These are phyloP conservation scores for Tubosaeta brunneosetosa DNA, from an alignment of 768 basidiomycete genomes.

Conservation along the genomic window DNA sequence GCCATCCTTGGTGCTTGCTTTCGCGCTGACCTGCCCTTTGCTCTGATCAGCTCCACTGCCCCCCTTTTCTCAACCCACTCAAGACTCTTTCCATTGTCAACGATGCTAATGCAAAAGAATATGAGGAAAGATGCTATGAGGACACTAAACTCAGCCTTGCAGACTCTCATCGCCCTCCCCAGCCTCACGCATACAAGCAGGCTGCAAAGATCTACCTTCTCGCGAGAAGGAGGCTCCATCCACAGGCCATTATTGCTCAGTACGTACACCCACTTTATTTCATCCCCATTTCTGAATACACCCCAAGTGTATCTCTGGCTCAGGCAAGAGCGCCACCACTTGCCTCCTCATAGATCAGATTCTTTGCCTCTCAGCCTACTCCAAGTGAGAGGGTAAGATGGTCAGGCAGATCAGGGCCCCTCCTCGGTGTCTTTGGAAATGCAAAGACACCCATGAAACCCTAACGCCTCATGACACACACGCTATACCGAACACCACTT, in stretches of 20 bases:
- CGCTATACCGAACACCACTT: constrained; percentile 62
- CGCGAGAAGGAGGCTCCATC: constrained; percentile 50
- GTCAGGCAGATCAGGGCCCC: constrained; percentile 51
- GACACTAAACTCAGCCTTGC: constrained; percentile 42
- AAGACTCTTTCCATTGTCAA: constrained; percentile 52
- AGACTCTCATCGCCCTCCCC: constrained; percentile 36
- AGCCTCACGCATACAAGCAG: constrained; percentile 60
- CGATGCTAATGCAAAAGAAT: constrained; percentile 54
- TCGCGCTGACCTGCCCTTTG: constrained; percentile 53
- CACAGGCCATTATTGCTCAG: constrained; percentile 56
- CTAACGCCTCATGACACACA: constrained; percentile 59
- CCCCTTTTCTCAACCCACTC: constrained; percentile 59
- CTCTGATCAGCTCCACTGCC: constrained; percentile 44
- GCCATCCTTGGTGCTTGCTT: constrained; percentile 53
- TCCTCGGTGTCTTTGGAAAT: constrained; percentile 63
- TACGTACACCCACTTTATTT: constrained; percentile 21
- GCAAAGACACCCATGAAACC: constrained; percentile 60
- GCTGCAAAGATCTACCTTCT: constrained; percentile 56
- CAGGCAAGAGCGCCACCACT: constrained; percentile 52
- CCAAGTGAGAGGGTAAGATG: constrained; percentile 48
- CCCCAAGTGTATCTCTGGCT: constrained; percentile 54
- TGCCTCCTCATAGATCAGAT: constrained; percentile 54
- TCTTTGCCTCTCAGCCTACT: constrained; percentile 54
- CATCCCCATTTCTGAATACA: constrained; percentile 12
- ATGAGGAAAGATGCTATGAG: constrained; percentile 52